Percentiles rank a stretch among this genome's conserved stretches.
phyloP scores from a whole-genome alignment of 202 grass and related monocot species.

The Elaeis oleifera region DNA sequence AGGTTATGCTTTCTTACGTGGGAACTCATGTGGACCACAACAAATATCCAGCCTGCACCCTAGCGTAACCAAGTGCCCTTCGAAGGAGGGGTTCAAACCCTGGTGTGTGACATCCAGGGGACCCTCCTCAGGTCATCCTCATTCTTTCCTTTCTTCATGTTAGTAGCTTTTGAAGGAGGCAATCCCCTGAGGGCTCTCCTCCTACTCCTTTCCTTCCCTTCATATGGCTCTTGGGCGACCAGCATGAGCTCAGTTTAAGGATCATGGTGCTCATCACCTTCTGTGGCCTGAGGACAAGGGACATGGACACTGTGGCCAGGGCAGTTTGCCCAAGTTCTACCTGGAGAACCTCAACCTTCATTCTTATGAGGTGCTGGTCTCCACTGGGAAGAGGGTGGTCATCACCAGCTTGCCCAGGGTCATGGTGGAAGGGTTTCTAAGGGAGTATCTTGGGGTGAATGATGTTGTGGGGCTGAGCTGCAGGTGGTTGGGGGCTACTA shows the following conservation, averaged over 20 bases:
- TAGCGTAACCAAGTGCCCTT: constrained; percentile 16
- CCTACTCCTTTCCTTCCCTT: constrained; percentile 44
- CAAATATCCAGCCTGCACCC: neutral
- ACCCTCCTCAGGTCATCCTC: constrained; percentile 36
- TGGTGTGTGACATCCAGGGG: constrained; percentile 49
- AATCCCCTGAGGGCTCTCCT: constrained; percentile 48
- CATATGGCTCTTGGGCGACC: constrained; percentile 43
- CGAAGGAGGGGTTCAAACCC: constrained; percentile 14
- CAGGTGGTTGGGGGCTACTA: constrained; percentile 41
- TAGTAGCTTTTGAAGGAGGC: constrained; percentile 79
- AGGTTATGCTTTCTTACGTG: constrained; percentile 33
- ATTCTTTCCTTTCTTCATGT: constrained; percentile 93
- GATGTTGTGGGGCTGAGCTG: constrained; percentile 46
- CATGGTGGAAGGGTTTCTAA: constrained; percentile 71
- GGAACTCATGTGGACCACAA: constrained; percentile 19
- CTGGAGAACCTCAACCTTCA: constrained; percentile 50
- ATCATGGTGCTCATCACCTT: constrained; percentile 72
- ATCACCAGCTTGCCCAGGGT: constrained; percentile 51
- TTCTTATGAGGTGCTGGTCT: constrained; percentile 42
- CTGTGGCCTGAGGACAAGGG: constrained; percentile 39
- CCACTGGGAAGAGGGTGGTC: constrained; percentile 33
- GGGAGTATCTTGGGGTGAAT: constrained; percentile 52
- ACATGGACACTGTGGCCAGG: constrained; percentile 50
- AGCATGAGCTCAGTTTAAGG: constrained; percentile 21
- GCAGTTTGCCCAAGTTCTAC: constrained; percentile 78